Evolutionary conservation across 2,329 filamentous ascomycete genomes (phyloP).

Genomic region (Harringtonia lauricola): DNA sequence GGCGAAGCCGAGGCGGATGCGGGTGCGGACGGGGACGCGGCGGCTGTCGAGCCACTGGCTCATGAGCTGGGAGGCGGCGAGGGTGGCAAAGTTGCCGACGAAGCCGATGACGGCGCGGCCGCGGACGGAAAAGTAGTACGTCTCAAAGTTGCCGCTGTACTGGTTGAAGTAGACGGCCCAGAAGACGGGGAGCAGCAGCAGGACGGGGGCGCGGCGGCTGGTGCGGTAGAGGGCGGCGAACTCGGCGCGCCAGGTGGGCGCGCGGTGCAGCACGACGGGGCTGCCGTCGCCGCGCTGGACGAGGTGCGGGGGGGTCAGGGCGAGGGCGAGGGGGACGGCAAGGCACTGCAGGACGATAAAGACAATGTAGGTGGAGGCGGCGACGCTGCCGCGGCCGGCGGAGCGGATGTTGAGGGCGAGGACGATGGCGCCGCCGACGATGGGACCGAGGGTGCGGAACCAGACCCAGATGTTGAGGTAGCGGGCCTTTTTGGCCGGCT

Average conservation of each 20-base stretch:
- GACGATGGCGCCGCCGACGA: constrained; percentile 61
- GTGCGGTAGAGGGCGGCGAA: constrained; percentile 45
- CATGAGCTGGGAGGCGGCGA: no score
- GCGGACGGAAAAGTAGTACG: no score
- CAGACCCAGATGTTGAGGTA: constrained; percentile 54
- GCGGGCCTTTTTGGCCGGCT: constrained; percentile 53
- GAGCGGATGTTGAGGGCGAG: constrained; percentile 51
- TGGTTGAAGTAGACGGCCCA: constrained; percentile 61
- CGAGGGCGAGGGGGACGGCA: constrained; percentile 49
- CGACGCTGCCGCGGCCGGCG: constrained; percentile 41
- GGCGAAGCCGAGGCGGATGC: no score
- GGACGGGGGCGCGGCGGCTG: constrained; percentile 49
- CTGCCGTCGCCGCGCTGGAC: constrained; percentile 57
- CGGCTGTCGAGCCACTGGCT: no score
- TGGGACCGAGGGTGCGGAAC: constrained; percentile 47
- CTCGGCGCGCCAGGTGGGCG: constrained; percentile 44
- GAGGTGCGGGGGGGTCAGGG: constrained; percentile 47
- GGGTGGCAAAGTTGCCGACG: no score
- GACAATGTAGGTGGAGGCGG: constrained; percentile 55
- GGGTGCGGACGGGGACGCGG: no score
- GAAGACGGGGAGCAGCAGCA: constrained; percentile 50
- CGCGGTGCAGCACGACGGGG: constrained; percentile 47
- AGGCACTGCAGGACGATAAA: constrained; percentile 61
- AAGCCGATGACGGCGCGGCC: no score
- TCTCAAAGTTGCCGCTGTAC: constrained; percentile 55